phyloP scores from a whole-genome alignment of 208 protist genomes.

The Leptomonas pyrrhocoris region DNA sequence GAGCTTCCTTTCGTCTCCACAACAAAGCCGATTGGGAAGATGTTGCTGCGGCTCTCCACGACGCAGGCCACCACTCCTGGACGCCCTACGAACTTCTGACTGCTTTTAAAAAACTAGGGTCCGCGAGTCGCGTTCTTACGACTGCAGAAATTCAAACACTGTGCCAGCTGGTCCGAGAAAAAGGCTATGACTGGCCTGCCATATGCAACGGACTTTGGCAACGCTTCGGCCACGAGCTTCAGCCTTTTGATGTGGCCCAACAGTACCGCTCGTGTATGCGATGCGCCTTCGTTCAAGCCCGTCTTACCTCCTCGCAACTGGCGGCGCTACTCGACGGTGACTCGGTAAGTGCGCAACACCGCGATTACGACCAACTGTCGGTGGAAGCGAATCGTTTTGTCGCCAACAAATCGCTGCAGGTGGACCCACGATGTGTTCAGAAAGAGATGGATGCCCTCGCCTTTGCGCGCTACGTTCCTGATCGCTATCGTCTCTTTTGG shows the following conservation, averaged over 20 bases:
- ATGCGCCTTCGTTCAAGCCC: conserved; percentile 23
- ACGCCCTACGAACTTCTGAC: conserved; percentile 13
- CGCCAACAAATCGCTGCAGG: conserved; percentile 14
- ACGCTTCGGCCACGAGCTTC: conserved; percentile 25
- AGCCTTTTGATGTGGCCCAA: conserved; percentile 48
- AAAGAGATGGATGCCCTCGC: conserved; percentile 10
- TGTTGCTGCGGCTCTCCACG: conserved; percentile 4
- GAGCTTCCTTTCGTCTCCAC: not conserved
- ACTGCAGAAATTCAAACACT: conserved; percentile 37
- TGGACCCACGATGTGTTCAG: conserved; percentile 22
- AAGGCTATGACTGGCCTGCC: conserved; percentile 34
- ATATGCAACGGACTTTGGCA: conserved; percentile 27
- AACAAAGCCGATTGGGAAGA: not conserved
- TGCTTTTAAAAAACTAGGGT: conserved; percentile 5
- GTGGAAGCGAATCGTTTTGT: conserved; percentile 20
- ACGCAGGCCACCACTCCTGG: conserved; percentile 1
- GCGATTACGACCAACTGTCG: conserved; percentile 20
- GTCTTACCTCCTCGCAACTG: conserved; percentile 14
- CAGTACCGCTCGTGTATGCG: conserved; percentile 41
- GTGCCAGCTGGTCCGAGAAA: conserved; percentile 10
- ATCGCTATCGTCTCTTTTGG: conserved; percentile 32
- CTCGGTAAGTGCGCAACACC: not conserved
- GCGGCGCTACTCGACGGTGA: conserved; percentile 4
- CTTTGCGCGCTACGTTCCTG: conserved; percentile 16
- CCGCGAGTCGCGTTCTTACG: not conserved